These are phyloP conservation scores for Penicillium chermesinum DNA, from an alignment of 495 filamentous ascomycete species.

Conservation along the genomic window DNA sequence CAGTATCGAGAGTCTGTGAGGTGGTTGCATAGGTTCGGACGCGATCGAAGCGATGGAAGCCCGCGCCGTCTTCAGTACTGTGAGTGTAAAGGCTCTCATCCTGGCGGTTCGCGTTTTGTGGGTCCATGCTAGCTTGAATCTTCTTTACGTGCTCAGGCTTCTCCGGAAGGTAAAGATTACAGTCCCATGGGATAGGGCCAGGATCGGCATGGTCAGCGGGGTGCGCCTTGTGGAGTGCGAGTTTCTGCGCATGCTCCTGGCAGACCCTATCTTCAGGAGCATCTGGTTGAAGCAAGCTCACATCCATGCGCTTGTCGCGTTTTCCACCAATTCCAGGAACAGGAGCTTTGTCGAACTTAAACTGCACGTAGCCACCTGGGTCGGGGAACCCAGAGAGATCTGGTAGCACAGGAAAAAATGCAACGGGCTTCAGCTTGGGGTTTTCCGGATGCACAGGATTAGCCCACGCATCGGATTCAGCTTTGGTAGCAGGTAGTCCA, in stretches of 20 bases:
- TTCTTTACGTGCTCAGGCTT: slow-evolving; percentile 49
- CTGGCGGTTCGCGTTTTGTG: slow-evolving; percentile 63
- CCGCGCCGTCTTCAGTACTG: slow-evolving; percentile 37
- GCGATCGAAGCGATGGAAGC: slow-evolving; percentile 67
- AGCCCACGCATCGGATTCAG: slow-evolving; percentile 64
- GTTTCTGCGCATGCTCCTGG: slow-evolving; percentile 45
- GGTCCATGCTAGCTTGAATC: slow-evolving; percentile 69
- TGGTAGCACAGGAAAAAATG: slow-evolving; percentile 75
- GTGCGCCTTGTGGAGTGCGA: slow-evolving; percentile 57
- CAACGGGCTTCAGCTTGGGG: slow-evolving; percentile 69
- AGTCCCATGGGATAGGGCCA: slow-evolving; percentile 60
- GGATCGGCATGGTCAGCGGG: slow-evolving; percentile 57
- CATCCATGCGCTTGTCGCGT: slow-evolving; percentile 79
- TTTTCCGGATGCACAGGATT: slow-evolving; percentile 78
- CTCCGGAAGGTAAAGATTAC: slow-evolving; percentile 73
- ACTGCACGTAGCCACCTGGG: slow-evolving; percentile 74
- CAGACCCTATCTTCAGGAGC: slow-evolving; percentile 44
- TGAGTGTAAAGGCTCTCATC: slow-evolving; percentile 62
- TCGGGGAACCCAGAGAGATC: slow-evolving; percentile 89
- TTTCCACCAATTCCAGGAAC: slow-evolving; percentile 47
- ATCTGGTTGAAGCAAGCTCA: slow-evolving; percentile 68
- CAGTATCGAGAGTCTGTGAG: slow-evolving; percentile 54
- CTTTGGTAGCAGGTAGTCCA: slow-evolving; percentile 49
- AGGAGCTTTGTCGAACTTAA: slow-evolving; percentile 85
- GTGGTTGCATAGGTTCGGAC: slow-evolving; percentile 81